Conservation (phyloP, 371 early-diverging fungal genomes). For the Mucor plumbeus region DNA sequence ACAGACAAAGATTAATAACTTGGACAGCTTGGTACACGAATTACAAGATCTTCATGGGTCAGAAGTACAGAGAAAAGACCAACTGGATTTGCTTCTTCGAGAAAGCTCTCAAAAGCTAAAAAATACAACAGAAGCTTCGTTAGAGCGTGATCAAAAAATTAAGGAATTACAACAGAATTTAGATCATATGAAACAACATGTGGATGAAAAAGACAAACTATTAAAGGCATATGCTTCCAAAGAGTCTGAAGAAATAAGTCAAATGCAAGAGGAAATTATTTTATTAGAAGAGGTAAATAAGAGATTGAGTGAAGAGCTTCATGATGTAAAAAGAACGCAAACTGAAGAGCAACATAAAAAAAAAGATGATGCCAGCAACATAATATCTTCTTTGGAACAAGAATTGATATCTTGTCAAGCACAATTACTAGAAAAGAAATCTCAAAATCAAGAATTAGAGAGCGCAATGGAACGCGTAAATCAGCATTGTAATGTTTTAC, state of each 20-base stretch:
- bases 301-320: not conserved
- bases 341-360: not conserved
- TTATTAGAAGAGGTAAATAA: constrained; percentile 12
- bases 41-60: not conserved
- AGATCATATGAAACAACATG: not conserved
- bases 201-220: constrained; percentile 10
- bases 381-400: not conserved
- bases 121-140: not conserved
- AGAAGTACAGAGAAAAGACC: constrained; percentile 2
- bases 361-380: constrained; percentile 1
- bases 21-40: not conserved
- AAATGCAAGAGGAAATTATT: not conserved
- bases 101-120: constrained; percentile 9
- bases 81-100: constrained; percentile 6
- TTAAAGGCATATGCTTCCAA: not conserved
- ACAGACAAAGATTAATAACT: not conserved
- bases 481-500: constrained; percentile 12
- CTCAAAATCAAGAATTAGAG: constrained; percentile 21
- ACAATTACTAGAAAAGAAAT: constrained; percentile 15
- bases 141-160: constrained; percentile 14
- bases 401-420: constrained; percentile 17
- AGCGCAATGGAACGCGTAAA: constrained; percentile 20
- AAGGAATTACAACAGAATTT: not conserved
- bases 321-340: not conserved
- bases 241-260: not conserved